A percentile compares a stretch with the other conserved stretches of the same genome.
These are phyloP conservation scores for Erysiphe pulchra DNA, from an alignment of 2,329 filamentous ascomycete genomes.

Conservation along the genomic window DNA sequence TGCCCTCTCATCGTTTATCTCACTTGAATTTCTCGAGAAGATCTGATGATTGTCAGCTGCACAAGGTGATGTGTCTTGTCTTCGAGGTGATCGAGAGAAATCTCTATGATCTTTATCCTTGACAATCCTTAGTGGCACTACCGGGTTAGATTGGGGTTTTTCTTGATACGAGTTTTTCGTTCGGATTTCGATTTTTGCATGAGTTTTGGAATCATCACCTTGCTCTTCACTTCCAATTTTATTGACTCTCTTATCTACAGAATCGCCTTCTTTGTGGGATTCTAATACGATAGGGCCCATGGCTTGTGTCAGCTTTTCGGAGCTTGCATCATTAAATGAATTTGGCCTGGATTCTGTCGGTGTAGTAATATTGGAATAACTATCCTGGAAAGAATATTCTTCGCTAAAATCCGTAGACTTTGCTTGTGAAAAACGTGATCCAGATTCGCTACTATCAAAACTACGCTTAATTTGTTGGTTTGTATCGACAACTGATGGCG, in stretches of 20 bases:
- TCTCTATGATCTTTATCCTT: neutral
- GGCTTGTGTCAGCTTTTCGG: neutral
- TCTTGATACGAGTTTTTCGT: neutral
- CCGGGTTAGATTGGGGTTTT: neutral
- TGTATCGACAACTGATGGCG: neutral
- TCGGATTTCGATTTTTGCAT: neutral
- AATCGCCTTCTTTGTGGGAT: neutral
- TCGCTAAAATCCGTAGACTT: constrained; percentile 10
- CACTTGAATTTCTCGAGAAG: neutral
- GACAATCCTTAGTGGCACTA: neutral
- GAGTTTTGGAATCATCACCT: neutral
- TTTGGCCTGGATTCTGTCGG: constrained; percentile 9
- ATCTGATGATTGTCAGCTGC: neutral
- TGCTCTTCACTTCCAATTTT: neutral
- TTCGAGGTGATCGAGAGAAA: neutral
- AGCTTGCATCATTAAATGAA: constrained; percentile 6
- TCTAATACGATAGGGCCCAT: neutral
- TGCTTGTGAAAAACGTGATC: constrained; percentile 1
- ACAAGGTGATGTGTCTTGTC: neutral
- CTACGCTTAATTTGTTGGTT: neutral
- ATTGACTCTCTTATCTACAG: neutral
- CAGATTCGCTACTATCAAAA: neutral
- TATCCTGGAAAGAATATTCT: constrained; percentile 9
- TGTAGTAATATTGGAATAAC: constrained; percentile 10
- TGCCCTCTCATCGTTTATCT: neutral